Percentiles rank a stretch among this genome's conserved stretches.
phyloP scores from a whole-genome alignment of 2,329 filamentous ascomycete species.

The Lecanicillium sp. region DNA sequence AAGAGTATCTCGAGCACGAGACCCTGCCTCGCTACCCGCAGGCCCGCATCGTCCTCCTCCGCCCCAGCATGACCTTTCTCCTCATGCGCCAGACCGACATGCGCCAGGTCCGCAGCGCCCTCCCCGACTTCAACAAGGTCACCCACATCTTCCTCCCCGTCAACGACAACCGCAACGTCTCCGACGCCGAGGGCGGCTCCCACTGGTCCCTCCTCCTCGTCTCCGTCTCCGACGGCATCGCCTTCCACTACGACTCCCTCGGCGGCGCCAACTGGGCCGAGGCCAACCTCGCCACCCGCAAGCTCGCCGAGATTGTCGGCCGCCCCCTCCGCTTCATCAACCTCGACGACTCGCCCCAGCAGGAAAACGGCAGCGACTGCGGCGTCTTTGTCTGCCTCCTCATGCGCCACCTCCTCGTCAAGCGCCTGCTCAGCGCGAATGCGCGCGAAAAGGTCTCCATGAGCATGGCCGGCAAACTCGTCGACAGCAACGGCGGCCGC shows the following conservation, averaged over 20 bases:
- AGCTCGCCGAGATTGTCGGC: conserved; percentile 61
- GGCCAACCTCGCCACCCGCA: conserved; percentile 60
- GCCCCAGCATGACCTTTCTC: conserved; percentile 88
- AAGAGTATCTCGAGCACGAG: conserved; percentile 92
- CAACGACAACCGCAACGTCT: conserved; percentile 75
- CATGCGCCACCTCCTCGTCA: conserved; percentile 89
- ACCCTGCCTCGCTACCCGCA: conserved; percentile 71
- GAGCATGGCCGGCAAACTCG: conserved; percentile 79
- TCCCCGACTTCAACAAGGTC: conserved; percentile 72
- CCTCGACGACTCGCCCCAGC: conserved; percentile 78
- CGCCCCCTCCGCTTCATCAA: conserved; percentile 68
- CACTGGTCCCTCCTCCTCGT: conserved; percentile 95
- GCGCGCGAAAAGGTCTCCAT: conserved; percentile 84
- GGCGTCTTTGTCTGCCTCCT: conserved; percentile 93
- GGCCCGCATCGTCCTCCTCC: conserved; percentile 81
- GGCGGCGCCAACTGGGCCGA: conserved; percentile 67
- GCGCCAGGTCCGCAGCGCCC: conserved; percentile 51
- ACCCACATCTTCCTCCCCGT: conserved; percentile 95
- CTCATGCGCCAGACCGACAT: conserved; percentile 66
- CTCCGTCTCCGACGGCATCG: conserved; percentile 77
- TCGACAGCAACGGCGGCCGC: conserved; percentile 71
- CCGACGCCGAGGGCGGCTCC: conserved; percentile 76
- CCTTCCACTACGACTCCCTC: conserved; percentile 95
- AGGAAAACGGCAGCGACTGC: conserved; percentile 89
- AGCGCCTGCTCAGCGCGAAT: conserved; percentile 70